Evolutionary conservation across 805 yeast species (phyloP), one percentile per base, ranked within the genome.

Genomic region (Zygosaccharomyces siamensis): DNA sequence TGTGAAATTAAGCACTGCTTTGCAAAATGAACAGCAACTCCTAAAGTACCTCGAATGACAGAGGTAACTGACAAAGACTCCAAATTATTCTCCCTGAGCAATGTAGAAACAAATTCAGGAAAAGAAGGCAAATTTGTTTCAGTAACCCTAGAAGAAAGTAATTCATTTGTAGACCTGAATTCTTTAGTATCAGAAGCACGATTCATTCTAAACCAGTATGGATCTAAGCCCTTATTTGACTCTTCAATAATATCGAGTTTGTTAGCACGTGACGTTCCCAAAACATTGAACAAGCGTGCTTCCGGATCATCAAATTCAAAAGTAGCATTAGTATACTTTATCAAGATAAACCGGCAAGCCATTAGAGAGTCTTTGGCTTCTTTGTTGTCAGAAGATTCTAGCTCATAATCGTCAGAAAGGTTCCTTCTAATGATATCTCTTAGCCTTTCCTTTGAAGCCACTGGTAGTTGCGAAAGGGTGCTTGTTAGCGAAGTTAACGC

Each of bases 171-270:
- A 0, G 79, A 55, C 37, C 71, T 73, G 55, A 68, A 71, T n/a
- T 71, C 76, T 1, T 53, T 51, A 0, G 75, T 69, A 39, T 72
- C 73, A 2, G 79, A 67, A 0, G 84, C 71, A 45, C 70, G 75
- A 30, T 72, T 66, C 3, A 83, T 67, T 40, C 76, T 76, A 61
- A 81, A 86, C 88, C 90, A 84, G 63, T 85, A 79, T 0, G 97
- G 97, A 63, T 89, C 82, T 26, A 92, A 68, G 0, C 97, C 97
- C 53, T 79, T 80, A 4, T 63, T 65, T 0, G 96, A 84, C 62
- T 89, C 97, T 58, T 89, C 95, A 2, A 83, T 71, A 0, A 87
- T 80, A 56, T 88, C 96, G 2, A 86, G 73, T 48, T 83, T 74
- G 55, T 86, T 86, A 1, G 62, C 64, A 10, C 74, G 59, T 18